phyloP scores from a whole-genome alignment of 257 asterid species.

The Buddleja alternifolia region DNA sequence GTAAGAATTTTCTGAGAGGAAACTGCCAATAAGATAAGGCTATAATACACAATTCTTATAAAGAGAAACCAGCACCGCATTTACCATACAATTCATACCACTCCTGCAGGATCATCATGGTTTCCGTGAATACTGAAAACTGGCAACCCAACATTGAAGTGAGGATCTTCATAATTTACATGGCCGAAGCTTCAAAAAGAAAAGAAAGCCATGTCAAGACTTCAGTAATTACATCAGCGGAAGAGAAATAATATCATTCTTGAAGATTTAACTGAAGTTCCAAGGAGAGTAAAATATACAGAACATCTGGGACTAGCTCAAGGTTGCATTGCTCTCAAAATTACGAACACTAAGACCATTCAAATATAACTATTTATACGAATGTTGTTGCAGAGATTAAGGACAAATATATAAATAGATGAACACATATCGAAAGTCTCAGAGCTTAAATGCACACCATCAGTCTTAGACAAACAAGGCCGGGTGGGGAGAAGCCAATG shows the following conservation, averaged over 20 bases:
- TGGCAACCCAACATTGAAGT: conserved; percentile 97
- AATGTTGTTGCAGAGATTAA: conserved; percentile 3
- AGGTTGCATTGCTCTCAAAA: conserved; percentile 13
- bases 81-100: conserved; percentile 80
- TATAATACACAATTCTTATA: conserved; percentile 15
- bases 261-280: neutral
- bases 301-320: conserved; percentile 9
- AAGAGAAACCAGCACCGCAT: conserved; percentile 35
- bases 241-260: conserved; percentile 6
- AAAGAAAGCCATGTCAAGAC: conserved; percentile 23
- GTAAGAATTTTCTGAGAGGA: conserved; percentile 3
- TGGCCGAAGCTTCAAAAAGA: conserved; percentile 79
- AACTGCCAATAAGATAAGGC: neutral
- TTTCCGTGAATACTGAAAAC: conserved; percentile 99
- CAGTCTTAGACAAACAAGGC: neutral
- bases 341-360: neutral
- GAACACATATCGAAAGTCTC: neutral
- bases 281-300: neutral
- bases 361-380: neutral
- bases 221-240: conserved; percentile 19
- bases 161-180: conserved; percentile 99
- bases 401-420: conserved; percentile 4
- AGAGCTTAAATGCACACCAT: neutral
- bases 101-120: conserved; percentile 99
- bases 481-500: no score